These are phyloP conservation scores for Rhizopus stolonifer DNA, from an alignment of 371 early-diverging fungal genomes.

Conservation along the genomic window DNA sequence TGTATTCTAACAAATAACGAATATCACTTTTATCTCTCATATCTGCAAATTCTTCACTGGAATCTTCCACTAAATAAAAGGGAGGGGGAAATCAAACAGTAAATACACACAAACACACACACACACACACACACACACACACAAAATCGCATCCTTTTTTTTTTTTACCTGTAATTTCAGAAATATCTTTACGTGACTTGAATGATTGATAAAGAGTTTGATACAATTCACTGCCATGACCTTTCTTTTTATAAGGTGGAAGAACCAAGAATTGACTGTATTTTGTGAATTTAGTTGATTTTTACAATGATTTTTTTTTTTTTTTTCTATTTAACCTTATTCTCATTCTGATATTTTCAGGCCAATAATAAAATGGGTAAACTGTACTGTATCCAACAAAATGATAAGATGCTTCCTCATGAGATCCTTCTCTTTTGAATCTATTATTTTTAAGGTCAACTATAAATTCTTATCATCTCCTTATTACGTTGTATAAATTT, in stretches of 20 bases:
- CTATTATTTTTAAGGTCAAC: slow-evolving; percentile 12
- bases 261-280: slow-evolving; percentile 86
- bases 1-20: slow-evolving; percentile 54
- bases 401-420: slow-evolving; percentile 49
- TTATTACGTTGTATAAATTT: slow-evolving; percentile 63
- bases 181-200: slow-evolving; percentile 51
- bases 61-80: slow-evolving; percentile 77
- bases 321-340: slow-evolving; percentile 61
- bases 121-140: neutral
- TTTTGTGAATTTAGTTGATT: neutral
- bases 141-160: too few species aligned
- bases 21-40: slow-evolving; percentile 86
- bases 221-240: slow-evolving; percentile 83
- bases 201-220: slow-evolving; percentile 61
- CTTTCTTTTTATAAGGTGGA: slow-evolving; percentile 82
- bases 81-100: neutral
- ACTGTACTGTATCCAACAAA: slow-evolving; percentile 80
- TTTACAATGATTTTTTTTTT: too few species aligned
- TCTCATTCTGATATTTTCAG: slow-evolving; percentile 74
- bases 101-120: too few species aligned
- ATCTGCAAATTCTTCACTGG: slow-evolving; percentile 84
- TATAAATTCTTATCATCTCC: slow-evolving; percentile 1
- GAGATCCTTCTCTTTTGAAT: slow-evolving; percentile 27
- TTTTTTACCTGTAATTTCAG: slow-evolving; percentile 59
- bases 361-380: slow-evolving; percentile 83